These are phyloP conservation scores for Salix dunnii DNA, from an alignment of 345 rosid genomes.

Conservation along the genomic window DNA sequence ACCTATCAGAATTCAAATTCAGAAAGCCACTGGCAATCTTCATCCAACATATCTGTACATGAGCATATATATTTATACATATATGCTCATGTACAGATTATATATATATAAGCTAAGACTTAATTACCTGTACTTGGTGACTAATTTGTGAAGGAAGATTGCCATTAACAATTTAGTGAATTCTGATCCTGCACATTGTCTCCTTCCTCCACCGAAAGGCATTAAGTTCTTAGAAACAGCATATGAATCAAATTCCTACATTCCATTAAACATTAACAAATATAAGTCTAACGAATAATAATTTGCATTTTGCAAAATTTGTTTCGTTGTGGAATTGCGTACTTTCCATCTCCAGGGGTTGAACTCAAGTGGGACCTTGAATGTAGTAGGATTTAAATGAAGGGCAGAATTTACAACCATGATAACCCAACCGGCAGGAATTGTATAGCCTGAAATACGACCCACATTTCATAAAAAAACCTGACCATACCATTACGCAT, in stretches of 20 bases:
- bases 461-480: neutral
- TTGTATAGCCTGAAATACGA: constrained; percentile 21
- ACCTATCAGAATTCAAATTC: constrained; percentile 5
- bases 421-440: constrained; percentile 20
- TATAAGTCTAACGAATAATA: neutral
- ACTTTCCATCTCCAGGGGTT: constrained; percentile 35
- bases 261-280: neutral
- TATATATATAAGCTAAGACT: too few species aligned
- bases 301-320: neutral
- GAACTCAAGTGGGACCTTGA: constrained; percentile 24
- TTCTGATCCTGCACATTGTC: constrained; percentile 31
- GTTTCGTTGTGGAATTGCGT: neutral
- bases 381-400: constrained; percentile 17
- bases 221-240: constrained; percentile 24
- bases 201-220: constrained; percentile 33
- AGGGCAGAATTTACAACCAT: constrained; percentile 11
- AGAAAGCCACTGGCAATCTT: neutral
- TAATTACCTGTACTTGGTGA: constrained; percentile 22
- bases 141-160: constrained; percentile 26
- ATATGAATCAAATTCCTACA: constrained; percentile 2
- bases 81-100: too few species aligned
- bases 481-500: neutral
- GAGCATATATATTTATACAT: neutral
- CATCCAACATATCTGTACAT: neutral
- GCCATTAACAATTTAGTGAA: constrained; percentile 13